phyloP scores from a whole-genome alignment of 148 eudicot genomes.

The Cornus controversa region DNA sequence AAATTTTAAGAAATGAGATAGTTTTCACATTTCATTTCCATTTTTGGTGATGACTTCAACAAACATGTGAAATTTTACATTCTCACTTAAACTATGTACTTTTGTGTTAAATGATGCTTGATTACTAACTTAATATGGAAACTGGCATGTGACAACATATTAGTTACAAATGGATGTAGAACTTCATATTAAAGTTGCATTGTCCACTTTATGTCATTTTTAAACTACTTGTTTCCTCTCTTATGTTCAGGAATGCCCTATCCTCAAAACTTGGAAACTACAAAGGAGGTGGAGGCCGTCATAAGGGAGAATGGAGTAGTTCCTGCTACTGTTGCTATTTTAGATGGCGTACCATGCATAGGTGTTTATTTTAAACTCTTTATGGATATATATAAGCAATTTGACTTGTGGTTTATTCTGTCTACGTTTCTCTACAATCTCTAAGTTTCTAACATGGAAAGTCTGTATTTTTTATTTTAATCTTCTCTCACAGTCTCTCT shows the following conservation, averaged over 20 bases:
- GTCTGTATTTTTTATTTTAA: too few species aligned
- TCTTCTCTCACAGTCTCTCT: too few species aligned
- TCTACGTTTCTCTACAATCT: neutral
- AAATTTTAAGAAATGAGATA: neutral
- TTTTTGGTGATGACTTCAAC: neutral
- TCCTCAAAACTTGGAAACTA: constrained; percentile 87
- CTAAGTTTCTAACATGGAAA: too few species aligned
- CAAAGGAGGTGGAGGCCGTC: constrained; percentile 83
- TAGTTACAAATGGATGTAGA: neutral
- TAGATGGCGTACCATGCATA: constrained; percentile 85
- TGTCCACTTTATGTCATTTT: neutral
- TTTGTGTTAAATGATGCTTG: neutral
- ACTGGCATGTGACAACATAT: neutral
- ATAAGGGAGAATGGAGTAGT: constrained; percentile 83
- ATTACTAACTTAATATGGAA: neutral
- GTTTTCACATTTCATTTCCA: constrained; percentile 2
- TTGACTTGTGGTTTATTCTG: neutral
- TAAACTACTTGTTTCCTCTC: neutral
- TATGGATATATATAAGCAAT: neutral
- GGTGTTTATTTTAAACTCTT: constrained; percentile 45
- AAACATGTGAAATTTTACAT: neutral
- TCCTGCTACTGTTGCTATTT: constrained; percentile 91
- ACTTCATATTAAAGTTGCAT: neutral
- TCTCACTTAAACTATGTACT: neutral
- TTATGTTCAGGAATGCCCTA: constrained; percentile 83